Conservation (phyloP, 1,284 basidiomycete species). For the Apiotrichum domesticum region DNA sequence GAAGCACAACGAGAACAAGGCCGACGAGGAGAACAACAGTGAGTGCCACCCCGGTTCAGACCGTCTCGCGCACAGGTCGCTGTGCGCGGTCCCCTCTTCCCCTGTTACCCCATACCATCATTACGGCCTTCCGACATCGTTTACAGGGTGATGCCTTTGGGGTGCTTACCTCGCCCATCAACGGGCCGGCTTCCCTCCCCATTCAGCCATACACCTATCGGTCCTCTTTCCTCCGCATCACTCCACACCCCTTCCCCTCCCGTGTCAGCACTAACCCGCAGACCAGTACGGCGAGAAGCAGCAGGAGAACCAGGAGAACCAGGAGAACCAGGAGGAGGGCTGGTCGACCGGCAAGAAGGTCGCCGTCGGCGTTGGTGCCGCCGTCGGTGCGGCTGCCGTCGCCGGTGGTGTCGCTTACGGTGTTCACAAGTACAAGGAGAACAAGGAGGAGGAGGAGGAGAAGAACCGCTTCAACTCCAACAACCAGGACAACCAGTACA, state of each 20-base stretch:
- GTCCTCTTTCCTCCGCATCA: no score
- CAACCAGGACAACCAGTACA: background rate
- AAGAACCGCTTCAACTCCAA: background rate
- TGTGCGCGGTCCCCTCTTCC: no score
- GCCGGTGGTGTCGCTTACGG: conserved; percentile 2
- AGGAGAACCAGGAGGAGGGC: background rate
- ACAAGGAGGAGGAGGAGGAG: background rate
- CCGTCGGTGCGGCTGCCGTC: background rate
- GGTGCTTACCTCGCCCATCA: no score
- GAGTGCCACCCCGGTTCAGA: background rate
- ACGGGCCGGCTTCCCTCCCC: no score
- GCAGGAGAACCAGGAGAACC: background rate
- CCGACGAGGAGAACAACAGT: background rate
- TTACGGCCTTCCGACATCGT: no score
- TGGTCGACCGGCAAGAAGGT: conserved; percentile 4
- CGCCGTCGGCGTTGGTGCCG: background rate
- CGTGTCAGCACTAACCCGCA: background rate
- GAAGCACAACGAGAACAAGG: conserved; percentile 5
- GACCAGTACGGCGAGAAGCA: background rate
- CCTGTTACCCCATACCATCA: no score
- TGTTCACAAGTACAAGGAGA: background rate
- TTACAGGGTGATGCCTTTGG: no score
- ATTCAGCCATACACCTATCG: no score
- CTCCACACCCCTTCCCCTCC: no score
- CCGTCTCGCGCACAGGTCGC: no score